Evolutionary conservation across 148 eudicot genomes (phyloP), one percentile per base, ranked within the genome.

Genomic region (Rhododendron molle): DNA sequence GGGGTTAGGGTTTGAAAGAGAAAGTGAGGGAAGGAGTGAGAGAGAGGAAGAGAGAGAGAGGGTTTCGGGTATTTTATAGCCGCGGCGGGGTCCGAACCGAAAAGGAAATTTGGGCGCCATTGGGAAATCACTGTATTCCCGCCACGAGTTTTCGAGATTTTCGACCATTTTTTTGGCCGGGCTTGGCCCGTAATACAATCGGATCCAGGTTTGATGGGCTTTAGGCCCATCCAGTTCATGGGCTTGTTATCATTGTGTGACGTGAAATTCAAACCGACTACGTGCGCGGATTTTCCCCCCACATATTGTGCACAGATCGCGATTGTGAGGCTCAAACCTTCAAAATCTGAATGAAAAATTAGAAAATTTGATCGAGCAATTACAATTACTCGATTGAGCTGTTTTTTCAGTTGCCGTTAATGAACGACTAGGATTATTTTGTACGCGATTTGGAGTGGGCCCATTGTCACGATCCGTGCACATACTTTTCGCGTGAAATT

Each of bases 81-180:
- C 8, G 11, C 5, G 21, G 10, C 62, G 18, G 12, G 16, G 72
- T 60, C 65, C 65, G 67, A 60, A 60, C 65, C 21, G 65, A 21
- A 21, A 40, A 21, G 38, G 8, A 38, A 23, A 44, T 38, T 43
- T 43, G 47, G 54, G 81, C 81, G 81, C 81, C 50, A 78, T 11
- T 44, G 15, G 81, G 81, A 46, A 44, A 78, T 43, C 8, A 44
- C 8, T 78, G 54, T 3, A 38, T 78, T 78, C 81, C 81, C 81
- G 81, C 81, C 81, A 78, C 46, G 32, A n/a, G 14, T 78, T 78
- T 78, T 78, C 34, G 56, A 78, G 50, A 78, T 78, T 78, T 78
- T 78, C 54, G 56, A n/a, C 54, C 30, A 15, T 34, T 73, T 34
- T 9, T 13, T 3, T 30, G 40, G 46, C 78, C 44, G 78, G 46